These are phyloP conservation scores for Penicillium sp. DNA, from an alignment of 2,329 filamentous ascomycete genomes.

Conservation along the genomic window DNA sequence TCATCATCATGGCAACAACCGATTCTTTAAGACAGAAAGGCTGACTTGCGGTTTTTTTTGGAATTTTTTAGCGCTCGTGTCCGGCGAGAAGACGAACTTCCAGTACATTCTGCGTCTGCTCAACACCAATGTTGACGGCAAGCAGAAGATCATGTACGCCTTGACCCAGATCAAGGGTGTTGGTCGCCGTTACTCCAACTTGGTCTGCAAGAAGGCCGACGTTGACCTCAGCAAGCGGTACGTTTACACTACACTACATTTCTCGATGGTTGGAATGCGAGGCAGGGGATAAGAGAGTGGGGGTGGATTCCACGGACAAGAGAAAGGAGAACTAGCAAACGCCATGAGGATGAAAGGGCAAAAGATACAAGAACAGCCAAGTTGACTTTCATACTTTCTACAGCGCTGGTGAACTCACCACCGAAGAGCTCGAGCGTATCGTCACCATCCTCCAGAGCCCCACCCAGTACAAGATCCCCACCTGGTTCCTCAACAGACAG, in stretches of 20 bases:
- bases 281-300: too few species aligned
- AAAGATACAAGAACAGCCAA: conserved; percentile 7
- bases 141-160: conserved; percentile 99
- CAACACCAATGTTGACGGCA: conserved; percentile 98
- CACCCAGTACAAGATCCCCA: conserved; percentile 97
- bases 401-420: conserved; percentile 96
- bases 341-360: conserved; percentile 2
- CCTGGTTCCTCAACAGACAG: conserved; percentile 99
- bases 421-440: conserved; percentile 99
- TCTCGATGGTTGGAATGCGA: too few species aligned
- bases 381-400: conserved; percentile 14
- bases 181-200: conserved; percentile 98
- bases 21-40: too few species aligned
- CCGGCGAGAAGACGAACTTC: conserved; percentile 50
- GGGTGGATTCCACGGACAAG: too few species aligned
- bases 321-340: too few species aligned
- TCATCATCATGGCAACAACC: too few species aligned
- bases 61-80: conserved; percentile 47
- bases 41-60: too few species aligned
- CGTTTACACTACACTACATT: too few species aligned
- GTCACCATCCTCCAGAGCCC: conserved; percentile 99
- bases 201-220: conserved; percentile 99
- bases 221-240: conserved; percentile 98
- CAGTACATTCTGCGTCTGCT: conserved; percentile 83
- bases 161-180: conserved; percentile 99